These are phyloP conservation scores for Lodderomyces orthopsilosis DNA, from an alignment of 1,139 yeast species.

Conservation along the genomic window DNA sequence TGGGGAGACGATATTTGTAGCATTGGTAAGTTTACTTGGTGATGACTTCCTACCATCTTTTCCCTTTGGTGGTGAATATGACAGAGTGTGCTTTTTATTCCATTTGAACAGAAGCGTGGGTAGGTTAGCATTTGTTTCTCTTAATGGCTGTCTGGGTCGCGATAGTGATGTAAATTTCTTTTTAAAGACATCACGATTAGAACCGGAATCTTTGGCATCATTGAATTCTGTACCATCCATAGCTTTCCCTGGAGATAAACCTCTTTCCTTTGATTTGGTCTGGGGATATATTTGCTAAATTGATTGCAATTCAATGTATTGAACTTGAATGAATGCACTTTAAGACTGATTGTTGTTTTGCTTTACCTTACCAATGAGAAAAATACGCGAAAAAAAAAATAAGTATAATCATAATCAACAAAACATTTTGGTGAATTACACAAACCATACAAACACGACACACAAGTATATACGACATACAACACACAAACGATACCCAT, in stretches of 20 bases:
- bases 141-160: constrained; percentile 36
- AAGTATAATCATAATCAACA: neutral
- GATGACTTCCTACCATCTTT: neutral
- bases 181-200: constrained; percentile 9
- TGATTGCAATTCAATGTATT: too few species aligned
- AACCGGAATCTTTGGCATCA: neutral
- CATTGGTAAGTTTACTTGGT: neutral
- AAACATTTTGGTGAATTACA: neutral
- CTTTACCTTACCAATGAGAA: neutral
- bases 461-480: neutral
- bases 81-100: neutral
- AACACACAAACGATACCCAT: neutral
- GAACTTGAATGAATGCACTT: too few species aligned
- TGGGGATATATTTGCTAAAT: neutral
- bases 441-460: neutral
- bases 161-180: constrained; percentile 15
- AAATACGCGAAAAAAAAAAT: constrained; percentile 4
- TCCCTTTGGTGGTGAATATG: constrained; percentile 3
- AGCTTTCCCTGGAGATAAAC: neutral
- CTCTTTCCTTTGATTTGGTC: neutral
- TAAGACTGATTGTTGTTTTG: neutral
- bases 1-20: neutral
- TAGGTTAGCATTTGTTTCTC: constrained; percentile 42
- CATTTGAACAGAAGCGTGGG: constrained; percentile 30
- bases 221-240: neutral